A percentile compares a stretch with the other conserved stretches of the same genome.
phyloP scores from a whole-genome alignment of 257 asterid species.

The Lycium ferocissimum region DNA sequence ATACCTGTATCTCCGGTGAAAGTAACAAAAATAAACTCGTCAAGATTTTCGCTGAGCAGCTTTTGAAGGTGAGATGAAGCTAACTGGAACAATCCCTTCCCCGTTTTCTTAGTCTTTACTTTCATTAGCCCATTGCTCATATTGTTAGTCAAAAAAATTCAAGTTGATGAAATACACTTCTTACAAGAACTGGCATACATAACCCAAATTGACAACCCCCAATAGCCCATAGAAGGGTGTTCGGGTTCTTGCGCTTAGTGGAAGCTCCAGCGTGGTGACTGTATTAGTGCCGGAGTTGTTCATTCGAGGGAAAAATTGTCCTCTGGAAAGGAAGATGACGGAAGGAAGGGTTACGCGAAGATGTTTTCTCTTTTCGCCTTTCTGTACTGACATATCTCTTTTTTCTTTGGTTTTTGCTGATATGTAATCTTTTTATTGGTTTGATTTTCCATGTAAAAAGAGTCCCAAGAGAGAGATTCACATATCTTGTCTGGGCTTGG shows the following conservation, averaged over 20 bases:
- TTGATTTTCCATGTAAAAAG: not conserved
- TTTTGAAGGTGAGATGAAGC: not conserved
- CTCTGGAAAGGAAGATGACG: not conserved
- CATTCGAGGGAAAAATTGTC: not conserved
- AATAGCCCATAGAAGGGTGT: not conserved
- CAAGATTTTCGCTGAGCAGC: not conserved
- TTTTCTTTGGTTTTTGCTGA: not conserved
- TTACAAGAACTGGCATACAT: not conserved
- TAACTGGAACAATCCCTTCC: not conserved
- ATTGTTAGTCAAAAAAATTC: not conserved
- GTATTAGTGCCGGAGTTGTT: not conserved
- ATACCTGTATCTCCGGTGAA: not conserved
- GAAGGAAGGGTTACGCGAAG: not conserved
- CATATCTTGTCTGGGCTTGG: not conserved
- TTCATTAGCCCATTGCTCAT: not conserved
- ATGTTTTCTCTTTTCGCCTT: not conserved
- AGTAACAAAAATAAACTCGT: not conserved
- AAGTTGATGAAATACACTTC: not conserved
- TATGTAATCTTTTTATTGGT: not conserved
- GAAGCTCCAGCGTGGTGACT: not conserved
- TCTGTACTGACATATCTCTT: not conserved
- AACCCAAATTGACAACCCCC: not conserved
- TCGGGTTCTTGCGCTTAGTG: not conserved
- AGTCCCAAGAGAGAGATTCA: not conserved
- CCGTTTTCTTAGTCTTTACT: not conserved